These are phyloP conservation scores for Ceratocystis diversiconidia DNA, from an alignment of 2,329 filamentous ascomycete species.

Conservation along the genomic window DNA sequence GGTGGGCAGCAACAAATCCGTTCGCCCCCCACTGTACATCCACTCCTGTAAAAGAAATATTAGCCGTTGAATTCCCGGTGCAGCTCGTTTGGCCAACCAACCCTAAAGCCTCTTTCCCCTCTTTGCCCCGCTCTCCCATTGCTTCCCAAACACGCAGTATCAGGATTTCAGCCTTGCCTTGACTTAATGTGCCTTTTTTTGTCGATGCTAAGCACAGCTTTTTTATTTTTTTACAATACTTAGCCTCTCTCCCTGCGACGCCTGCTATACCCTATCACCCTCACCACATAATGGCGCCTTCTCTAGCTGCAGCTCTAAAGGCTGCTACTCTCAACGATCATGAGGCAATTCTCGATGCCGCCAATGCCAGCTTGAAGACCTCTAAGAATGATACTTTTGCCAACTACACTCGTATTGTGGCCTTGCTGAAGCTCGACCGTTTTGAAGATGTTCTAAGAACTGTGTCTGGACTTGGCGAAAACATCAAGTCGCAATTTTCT, in stretches of 20 bases:
- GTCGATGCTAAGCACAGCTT: not conserved
- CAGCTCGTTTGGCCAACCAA: not conserved
- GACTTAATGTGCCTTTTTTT: not conserved
- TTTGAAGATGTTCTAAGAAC: constrained; percentile 62
- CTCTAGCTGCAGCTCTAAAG: constrained; percentile 39
- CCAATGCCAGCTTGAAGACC: constrained; percentile 46
- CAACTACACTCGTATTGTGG: constrained; percentile 56
- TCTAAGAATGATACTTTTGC: constrained; percentile 45
- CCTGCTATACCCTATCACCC: not conserved
- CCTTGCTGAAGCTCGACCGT: constrained; percentile 67
- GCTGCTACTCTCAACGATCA: constrained; percentile 51
- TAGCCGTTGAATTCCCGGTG: not conserved
- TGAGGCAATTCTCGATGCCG: constrained; percentile 53
- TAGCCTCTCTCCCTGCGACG: not conserved
- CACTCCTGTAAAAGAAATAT: not conserved
- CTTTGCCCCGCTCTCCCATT: not conserved
- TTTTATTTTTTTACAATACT: not conserved
- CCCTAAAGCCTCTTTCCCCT: not conserved
- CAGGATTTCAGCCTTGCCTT: not conserved
- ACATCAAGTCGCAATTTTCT: constrained; percentile 44
- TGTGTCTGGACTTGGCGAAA: constrained; percentile 48
- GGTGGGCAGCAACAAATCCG: not conserved
- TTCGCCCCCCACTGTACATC: not conserved
- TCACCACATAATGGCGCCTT: constrained; percentile 10
- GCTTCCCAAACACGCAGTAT: not conserved